Percentiles rank a stretch among this genome's conserved stretches.
Evolutionary conservation across 2,329 filamentous ascomycete species (phyloP).

Genomic region (Verticillium dahliae): DNA sequence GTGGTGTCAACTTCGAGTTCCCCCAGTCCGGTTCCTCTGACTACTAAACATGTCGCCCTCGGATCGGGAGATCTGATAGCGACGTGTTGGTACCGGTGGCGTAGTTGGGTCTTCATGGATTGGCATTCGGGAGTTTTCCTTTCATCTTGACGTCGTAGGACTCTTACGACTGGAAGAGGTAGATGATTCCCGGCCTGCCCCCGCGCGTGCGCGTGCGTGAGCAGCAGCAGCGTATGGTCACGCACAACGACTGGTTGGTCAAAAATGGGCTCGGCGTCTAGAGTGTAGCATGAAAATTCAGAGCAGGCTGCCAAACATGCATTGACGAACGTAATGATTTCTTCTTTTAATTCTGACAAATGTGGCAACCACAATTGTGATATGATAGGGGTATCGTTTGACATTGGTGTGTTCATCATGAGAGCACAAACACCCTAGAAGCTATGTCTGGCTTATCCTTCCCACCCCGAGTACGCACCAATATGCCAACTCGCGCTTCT

Average conservation of each 20-base stretch:
- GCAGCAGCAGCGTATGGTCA: background rate
- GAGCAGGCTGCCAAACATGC: slow-evolving; percentile 32
- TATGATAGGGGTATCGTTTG: background rate
- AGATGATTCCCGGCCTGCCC: background rate
- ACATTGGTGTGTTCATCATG: background rate
- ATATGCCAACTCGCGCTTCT: slow-evolving; percentile 85
- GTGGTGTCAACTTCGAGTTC: slow-evolving; percentile 97
- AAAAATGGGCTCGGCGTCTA: slow-evolving; percentile 42
- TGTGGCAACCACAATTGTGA: background rate
- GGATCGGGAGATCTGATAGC: background rate
- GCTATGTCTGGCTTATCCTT: slow-evolving; percentile 52
- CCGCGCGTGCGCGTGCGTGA: background rate
- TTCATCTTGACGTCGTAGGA: background rate
- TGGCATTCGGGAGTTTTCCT: background rate
- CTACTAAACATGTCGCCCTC: slow-evolving; percentile 56
- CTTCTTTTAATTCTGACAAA: background rate
- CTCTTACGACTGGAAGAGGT: background rate
- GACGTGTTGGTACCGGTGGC: background rate
- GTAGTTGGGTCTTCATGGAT: background rate
- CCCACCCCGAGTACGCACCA: slow-evolving; percentile 93
- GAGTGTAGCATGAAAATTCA: slow-evolving; percentile 41
- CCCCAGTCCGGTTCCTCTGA: slow-evolving; percentile 74
- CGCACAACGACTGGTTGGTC: slow-evolving; percentile 6
- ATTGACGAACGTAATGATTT: slow-evolving; percentile 20
- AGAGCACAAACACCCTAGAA: slow-evolving; percentile 8